Evolutionary conservation across 129 eudicot species (phyloP).

Genomic region (Escallonia herrerae): DNA sequence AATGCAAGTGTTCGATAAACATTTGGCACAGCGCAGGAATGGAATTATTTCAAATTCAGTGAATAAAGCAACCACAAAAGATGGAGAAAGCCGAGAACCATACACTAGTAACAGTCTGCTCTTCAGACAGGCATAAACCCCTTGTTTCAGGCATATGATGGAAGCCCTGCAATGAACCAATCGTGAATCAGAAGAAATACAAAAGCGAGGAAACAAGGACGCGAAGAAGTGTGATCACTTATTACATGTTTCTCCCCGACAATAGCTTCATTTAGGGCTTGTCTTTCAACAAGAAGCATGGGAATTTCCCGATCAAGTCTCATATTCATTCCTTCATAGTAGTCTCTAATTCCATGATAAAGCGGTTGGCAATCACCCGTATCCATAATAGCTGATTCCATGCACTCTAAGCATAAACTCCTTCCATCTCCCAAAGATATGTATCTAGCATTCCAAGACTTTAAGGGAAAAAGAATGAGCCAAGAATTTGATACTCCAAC

Average conservation of each 20-base stretch:
- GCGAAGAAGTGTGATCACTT: background rate
- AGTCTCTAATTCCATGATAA: slow-evolving; percentile 89
- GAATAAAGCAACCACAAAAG: slow-evolving; percentile 1
- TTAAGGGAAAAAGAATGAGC: slow-evolving; percentile 12
- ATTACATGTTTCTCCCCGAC: slow-evolving; percentile 96
- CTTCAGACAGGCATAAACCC: slow-evolving; percentile 96
- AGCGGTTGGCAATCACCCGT: slow-evolving; percentile 97
- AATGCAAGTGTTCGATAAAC: background rate
- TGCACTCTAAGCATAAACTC: slow-evolving; percentile 91
- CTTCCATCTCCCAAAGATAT: slow-evolving; percentile 89
- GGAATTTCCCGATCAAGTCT: slow-evolving; percentile 88
- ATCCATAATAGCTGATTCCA: slow-evolving; percentile 98
- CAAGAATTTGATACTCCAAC: background rate
- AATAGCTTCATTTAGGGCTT: slow-evolving; percentile 95
- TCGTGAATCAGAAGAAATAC: slow-evolving; percentile 17
- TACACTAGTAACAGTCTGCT: slow-evolving; percentile 94
- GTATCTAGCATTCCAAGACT: slow-evolving; percentile 82
- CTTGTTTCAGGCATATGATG: slow-evolving; percentile 99
- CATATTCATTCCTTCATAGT: slow-evolving; percentile 99
- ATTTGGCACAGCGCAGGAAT: background rate
- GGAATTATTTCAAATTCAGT: background rate
- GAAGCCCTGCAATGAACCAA: slow-evolving; percentile 54
- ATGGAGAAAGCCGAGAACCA: slow-evolving; percentile 13
- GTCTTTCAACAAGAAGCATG: slow-evolving; percentile 95
- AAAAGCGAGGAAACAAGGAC: slow-evolving; percentile 5